Conservation (phyloP, 805 yeast species). For the Nakazawaea wyomingensis region DNA sequence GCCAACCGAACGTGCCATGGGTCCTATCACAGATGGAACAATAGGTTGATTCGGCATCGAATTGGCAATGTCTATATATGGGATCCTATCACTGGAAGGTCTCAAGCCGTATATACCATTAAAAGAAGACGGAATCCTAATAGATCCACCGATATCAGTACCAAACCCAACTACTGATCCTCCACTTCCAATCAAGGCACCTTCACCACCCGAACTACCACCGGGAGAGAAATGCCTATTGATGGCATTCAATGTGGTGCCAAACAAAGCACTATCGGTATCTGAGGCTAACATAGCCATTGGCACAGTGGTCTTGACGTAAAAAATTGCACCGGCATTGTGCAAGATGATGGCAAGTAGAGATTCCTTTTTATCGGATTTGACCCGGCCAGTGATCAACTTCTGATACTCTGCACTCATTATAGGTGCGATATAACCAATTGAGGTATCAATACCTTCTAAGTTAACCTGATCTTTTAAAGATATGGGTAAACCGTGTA, state of each 20-base stretch:
- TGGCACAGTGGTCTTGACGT: slow-evolving; percentile 49
- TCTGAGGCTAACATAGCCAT: slow-evolving; percentile 60
- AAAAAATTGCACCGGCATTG: slow-evolving; percentile 34
- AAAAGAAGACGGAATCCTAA: slow-evolving; percentile 28
- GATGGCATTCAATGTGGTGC: slow-evolving; percentile 45
- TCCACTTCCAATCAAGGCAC: slow-evolving; percentile 48
- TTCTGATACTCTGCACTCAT: slow-evolving; percentile 24
- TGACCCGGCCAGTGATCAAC: slow-evolving; percentile 13
- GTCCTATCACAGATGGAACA: slow-evolving; percentile 31
- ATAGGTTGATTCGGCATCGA: slow-evolving; percentile 28
- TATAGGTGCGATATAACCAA: slow-evolving; percentile 23
- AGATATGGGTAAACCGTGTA: slow-evolving; percentile 35
- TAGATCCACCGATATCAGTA: slow-evolving; percentile 35
- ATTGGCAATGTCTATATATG: slow-evolving; percentile 25
- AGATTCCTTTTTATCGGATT: slow-evolving; percentile 11
- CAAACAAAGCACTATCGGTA: slow-evolving; percentile 45
- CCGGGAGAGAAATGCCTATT: slow-evolving; percentile 52
- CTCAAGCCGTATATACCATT: slow-evolving; percentile 30
- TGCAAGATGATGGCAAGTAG: slow-evolving; percentile 18
- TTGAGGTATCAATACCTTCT: slow-evolving; percentile 28
- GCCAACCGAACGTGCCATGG: slow-evolving; percentile 25
- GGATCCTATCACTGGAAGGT: slow-evolving; percentile 30
- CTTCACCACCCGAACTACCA: slow-evolving; percentile 67
- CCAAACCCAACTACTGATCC: slow-evolving; percentile 38
- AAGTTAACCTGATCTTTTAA: slow-evolving; percentile 44